Evolutionary conservation across 106 monocot species (phyloP).

Genomic region (Iris macrosiphon): DNA sequence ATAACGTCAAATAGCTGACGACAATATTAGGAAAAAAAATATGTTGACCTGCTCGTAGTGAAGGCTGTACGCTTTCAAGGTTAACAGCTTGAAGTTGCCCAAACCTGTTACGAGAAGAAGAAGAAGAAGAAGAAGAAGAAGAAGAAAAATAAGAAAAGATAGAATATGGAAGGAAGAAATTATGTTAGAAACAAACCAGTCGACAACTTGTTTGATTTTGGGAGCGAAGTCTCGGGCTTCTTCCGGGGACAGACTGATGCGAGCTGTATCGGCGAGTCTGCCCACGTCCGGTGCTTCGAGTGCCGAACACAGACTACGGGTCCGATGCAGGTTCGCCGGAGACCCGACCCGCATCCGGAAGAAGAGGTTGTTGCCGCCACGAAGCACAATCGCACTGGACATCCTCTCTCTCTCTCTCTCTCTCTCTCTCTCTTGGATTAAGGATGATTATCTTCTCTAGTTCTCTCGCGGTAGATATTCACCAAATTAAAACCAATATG

Average conservation of each 20-base stretch:
- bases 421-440: too few relatives aligned
- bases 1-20: too few relatives aligned
- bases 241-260: slow-evolving; percentile 34
- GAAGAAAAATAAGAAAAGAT: too few relatives aligned
- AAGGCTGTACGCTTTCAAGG: slow-evolving; percentile 52
- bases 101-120: slow-evolving; percentile 41
- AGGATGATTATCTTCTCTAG: too few relatives aligned
- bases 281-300: slow-evolving; percentile 31
- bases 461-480: too few relatives aligned
- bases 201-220: slow-evolving; percentile 36
- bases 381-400: too few relatives aligned
- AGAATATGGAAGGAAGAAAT: background rate
- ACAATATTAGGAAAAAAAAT: too few relatives aligned
- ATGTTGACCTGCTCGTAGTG: slow-evolving; percentile 81
- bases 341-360: background rate
- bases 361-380: background rate
- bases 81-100: slow-evolving; percentile 77
- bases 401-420: too few relatives aligned
- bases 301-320: background rate
- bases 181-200: too few relatives aligned
- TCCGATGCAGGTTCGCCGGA: background rate
- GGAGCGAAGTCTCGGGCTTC: slow-evolving; percentile 44
- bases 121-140: background rate
- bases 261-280: slow-evolving; percentile 36
- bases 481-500: too few relatives aligned